Conservation (phyloP, 2,329 filamentous ascomycete species). For the Apiospora hydei region DNA sequence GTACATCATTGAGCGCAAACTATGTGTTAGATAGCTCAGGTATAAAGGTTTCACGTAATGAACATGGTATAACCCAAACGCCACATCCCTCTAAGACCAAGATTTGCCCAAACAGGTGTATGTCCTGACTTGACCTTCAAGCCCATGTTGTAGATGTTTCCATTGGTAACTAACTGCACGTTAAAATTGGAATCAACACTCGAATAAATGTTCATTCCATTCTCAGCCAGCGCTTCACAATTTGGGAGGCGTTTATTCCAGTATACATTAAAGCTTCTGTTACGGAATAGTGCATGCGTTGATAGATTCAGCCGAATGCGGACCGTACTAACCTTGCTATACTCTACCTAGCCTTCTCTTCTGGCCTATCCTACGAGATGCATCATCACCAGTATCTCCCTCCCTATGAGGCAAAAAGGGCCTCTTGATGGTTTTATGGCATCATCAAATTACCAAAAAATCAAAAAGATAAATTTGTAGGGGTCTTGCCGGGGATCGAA, state of each 20-base stretch:
- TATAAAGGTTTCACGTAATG: background rate
- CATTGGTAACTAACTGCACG: no score
- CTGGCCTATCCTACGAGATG: background rate
- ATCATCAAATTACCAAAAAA: background rate
- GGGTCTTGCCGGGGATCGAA: conserved; percentile 21
- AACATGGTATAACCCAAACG: background rate
- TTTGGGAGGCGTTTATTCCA: no score
- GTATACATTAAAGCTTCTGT: no score
- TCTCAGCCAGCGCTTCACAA: no score
- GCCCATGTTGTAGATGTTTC: no score
- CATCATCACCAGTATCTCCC: background rate
- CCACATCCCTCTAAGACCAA: background rate
- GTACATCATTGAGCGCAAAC: background rate
- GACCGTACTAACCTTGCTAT: no score
- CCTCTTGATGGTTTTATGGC: no score
- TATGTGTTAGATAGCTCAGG: background rate
- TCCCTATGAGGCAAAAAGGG: no score
- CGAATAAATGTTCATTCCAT: no score
- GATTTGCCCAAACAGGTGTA: background rate
- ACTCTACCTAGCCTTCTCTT: background rate
- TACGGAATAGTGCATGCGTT: no score
- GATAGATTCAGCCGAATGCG: no score
- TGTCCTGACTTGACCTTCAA: background rate
- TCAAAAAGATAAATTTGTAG: background rate
- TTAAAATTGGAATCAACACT: no score